Evolutionary conservation across 768 basidiomycete genomes (phyloP).

Genomic region (Leccinum subgranulosum): DNA sequence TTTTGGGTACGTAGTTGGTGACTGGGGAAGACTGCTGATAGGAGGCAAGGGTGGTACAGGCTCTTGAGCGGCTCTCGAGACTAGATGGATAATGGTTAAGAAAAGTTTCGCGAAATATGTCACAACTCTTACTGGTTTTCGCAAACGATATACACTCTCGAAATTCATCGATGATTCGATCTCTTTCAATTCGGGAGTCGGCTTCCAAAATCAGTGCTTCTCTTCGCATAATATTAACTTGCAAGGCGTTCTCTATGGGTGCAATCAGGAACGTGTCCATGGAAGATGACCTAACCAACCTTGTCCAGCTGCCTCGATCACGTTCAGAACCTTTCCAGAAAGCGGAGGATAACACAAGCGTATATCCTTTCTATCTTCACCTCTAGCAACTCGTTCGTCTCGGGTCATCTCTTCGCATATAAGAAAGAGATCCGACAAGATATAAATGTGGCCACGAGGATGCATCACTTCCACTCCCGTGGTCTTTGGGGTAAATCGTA

Average conservation of each 20-base stretch:
- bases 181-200: conserved; percentile 54
- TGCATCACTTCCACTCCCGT: conserved; percentile 77
- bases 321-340: conserved; percentile 87
- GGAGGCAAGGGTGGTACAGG: conserved; percentile 68
- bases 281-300: conserved; percentile 39
- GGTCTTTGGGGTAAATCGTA: conserved; percentile 74
- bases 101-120: neutral
- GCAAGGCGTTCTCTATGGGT: conserved; percentile 61
- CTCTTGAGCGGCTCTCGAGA: conserved; percentile 56
- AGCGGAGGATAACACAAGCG: conserved; percentile 93
- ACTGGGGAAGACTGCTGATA: conserved; percentile 34
- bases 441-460: conserved; percentile 73
- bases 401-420: conserved; percentile 81
- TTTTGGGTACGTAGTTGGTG: conserved; percentile 8
- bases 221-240: conserved; percentile 83
- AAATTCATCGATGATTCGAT: conserved; percentile 67
- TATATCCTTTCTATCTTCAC: conserved; percentile 71
- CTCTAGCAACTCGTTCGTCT: conserved; percentile 52
- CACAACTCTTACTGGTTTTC: conserved; percentile 50
- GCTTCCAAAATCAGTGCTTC: conserved; percentile 72
- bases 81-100: conserved; percentile 30
- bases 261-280: conserved; percentile 11
- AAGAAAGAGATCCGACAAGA: conserved; percentile 91
- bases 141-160: conserved; percentile 85
- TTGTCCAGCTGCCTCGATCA: conserved; percentile 57